Conservation (phyloP, 805 yeast species). For the Myxozyma vanderwaltii region DNA sequence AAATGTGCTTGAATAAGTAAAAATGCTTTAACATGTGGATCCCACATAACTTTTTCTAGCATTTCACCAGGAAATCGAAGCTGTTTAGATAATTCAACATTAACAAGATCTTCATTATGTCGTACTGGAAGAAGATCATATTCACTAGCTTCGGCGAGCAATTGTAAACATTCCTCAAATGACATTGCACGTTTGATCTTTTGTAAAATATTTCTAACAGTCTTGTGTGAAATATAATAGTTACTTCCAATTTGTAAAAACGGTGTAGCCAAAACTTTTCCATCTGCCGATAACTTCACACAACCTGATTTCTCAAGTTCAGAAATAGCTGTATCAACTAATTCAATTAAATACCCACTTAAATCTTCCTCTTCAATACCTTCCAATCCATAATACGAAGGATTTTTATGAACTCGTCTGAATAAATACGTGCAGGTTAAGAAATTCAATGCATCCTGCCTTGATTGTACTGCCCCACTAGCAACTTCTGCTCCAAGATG, state of each 20-base stretch:
- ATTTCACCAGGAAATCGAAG: constrained; percentile 59
- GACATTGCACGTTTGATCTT: constrained; percentile 51
- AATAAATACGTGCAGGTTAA: constrained; percentile 75
- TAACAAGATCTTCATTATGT: constrained; percentile 87
- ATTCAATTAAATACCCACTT: constrained; percentile 43
- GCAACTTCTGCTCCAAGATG: constrained; percentile 82
- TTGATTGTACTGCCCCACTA: constrained; percentile 62
- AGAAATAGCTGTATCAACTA: constrained; percentile 69
- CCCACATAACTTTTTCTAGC: constrained; percentile 62
- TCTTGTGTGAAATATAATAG: constrained; percentile 89
- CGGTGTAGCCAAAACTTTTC: constrained; percentile 61
- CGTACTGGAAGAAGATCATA: constrained; percentile 87
- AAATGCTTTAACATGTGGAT: constrained; percentile 81
- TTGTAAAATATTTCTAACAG: constrained; percentile 68
- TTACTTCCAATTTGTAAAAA: constrained; percentile 83
- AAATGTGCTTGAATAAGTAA: constrained; percentile 72
- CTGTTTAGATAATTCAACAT: constrained; percentile 76
- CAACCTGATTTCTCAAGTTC: constrained; percentile 75
- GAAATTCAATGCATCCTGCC: constrained; percentile 74
- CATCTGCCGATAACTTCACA: constrained; percentile 53
- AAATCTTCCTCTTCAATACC: constrained; percentile 54
- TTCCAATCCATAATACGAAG: constrained; percentile 73
- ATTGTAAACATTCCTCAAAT: constrained; percentile 64
- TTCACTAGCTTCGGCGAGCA: constrained; percentile 69
- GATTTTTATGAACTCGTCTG: constrained; percentile 74